Evolutionary conservation across 176 grass and related monocot genomes (phyloP).

Genomic region (Eleusine coracana): DNA sequence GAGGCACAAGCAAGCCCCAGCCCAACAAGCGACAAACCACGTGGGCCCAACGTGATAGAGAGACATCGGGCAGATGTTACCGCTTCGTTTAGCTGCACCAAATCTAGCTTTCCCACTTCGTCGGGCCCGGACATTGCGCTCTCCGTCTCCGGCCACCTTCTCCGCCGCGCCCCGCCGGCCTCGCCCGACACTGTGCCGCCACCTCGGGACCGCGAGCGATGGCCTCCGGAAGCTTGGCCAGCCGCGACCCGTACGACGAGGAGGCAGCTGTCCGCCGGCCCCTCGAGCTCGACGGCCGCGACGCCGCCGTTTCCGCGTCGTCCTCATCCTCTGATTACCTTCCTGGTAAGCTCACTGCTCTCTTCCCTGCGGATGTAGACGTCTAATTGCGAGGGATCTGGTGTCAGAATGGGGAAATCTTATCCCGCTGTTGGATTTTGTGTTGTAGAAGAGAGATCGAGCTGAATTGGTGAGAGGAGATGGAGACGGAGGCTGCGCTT

Average conservation of each 20-base stretch:
- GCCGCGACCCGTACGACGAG: slow-evolving; percentile 61
- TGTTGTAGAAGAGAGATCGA: slow-evolving; percentile 11
- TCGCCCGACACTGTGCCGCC: slow-evolving; percentile 28
- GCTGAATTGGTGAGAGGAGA: not conserved
- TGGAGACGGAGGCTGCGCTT: not conserved
- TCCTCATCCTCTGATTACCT: slow-evolving; percentile 44
- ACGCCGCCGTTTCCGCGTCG: slow-evolving; percentile 20
- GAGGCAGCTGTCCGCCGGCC: slow-evolving; percentile 58
- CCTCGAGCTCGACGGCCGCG: slow-evolving; percentile 57
- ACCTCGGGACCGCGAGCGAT: slow-evolving; percentile 20
- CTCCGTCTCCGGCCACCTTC: slow-evolving; percentile 30
- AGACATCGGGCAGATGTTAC: slow-evolving; percentile 1
- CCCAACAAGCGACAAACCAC: not conserved
- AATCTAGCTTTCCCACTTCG: slow-evolving; percentile 37
- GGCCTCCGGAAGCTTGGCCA: slow-evolving; percentile 28
- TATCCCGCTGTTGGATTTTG: not conserved
- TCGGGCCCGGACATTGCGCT: slow-evolving; percentile 7
- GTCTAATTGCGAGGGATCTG: slow-evolving; percentile 6
- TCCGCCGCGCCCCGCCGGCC: slow-evolving; percentile 11
- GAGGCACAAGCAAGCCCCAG: not conserved
- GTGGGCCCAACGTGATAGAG: not conserved
- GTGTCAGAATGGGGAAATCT: slow-evolving; percentile 2
- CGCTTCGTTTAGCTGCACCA: not conserved
- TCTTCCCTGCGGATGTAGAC: not conserved
- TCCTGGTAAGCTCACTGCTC: slow-evolving; percentile 52